Conservation (phyloP, 257 asterid species). For the Rehmannia glutinosa region DNA sequence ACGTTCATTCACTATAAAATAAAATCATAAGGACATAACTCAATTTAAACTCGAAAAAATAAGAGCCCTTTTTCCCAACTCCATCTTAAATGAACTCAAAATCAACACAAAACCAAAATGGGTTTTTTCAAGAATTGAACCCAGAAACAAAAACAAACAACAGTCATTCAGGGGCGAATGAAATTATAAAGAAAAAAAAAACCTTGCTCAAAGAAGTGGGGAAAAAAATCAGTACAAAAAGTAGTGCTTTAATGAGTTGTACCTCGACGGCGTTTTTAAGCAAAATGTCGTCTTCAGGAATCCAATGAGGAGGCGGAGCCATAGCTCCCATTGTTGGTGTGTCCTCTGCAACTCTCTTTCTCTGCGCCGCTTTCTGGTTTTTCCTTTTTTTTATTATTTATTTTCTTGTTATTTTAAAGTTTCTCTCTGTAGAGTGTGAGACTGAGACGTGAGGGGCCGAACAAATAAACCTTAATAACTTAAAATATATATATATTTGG, state of each 20-base stretch:
- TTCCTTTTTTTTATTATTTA: background rate
- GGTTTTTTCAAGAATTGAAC: slow-evolving; percentile 11
- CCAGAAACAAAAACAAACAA: background rate
- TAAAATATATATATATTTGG: background rate
- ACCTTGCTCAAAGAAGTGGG: background rate
- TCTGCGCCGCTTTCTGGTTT: slow-evolving; percentile 29
- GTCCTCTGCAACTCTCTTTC: slow-evolving; percentile 25
- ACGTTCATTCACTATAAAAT: background rate
- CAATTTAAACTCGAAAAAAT: slow-evolving; percentile 7
- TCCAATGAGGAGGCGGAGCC: slow-evolving; percentile 48
- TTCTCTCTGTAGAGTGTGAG: slow-evolving; percentile 9
- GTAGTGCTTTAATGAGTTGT: background rate
- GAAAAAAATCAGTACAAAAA: background rate
- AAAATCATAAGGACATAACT: background rate
- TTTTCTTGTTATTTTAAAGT: background rate
- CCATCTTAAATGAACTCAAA: slow-evolving; percentile 3
- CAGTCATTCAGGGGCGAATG: background rate
- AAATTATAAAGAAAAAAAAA: background rate
- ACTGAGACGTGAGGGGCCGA: slow-evolving; percentile 19
- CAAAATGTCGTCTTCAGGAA: slow-evolving; percentile 57
- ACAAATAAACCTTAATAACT: slow-evolving; percentile 1
- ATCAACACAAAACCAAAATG: slow-evolving; percentile 5
- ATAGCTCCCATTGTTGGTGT: slow-evolving; percentile 51
- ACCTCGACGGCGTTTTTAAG: slow-evolving; percentile 77
- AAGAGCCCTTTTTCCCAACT: background rate